A percentile compares a stretch with the other conserved stretches of the same genome.
Evolutionary conservation across 352 stramenopile species (phyloP).

Genomic region (Pythium insidiosum): DNA sequence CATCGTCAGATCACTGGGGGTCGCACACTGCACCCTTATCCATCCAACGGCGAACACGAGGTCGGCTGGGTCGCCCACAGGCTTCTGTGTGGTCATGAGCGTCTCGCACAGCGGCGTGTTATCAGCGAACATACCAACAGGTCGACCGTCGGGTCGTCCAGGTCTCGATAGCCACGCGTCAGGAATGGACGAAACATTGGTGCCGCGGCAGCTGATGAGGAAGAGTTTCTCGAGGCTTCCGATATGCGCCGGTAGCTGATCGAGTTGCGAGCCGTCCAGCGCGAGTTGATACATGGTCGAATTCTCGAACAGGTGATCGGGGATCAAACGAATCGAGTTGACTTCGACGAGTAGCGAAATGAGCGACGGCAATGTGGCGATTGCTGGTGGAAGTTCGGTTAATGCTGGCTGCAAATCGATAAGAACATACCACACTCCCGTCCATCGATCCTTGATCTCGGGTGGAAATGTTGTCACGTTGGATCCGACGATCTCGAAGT

Average conservation of each 20-base stretch:
- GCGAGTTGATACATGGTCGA: neutral
- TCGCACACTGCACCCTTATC: no score
- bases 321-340: constrained; percentile 1
- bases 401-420: neutral
- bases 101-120: no score
- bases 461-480: constrained; percentile 7
- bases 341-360: neutral
- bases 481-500: constrained; percentile 1
- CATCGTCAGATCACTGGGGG: no score
- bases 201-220: no score
- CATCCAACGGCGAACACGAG: no score
- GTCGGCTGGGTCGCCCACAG: no score
- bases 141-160: no score
- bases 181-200: no score
- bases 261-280: neutral
- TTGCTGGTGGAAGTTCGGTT: neutral
- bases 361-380: neutral
- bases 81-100: no score
- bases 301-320: neutral
- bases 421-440: neutral
- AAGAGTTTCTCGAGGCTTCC: no score
- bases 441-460: neutral
- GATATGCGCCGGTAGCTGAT: neutral
- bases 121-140: no score
- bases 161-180: no score